Evolutionary conservation across 768 basidiomycete species (phyloP).

Genomic region (Boletus rex-veris): DNA sequence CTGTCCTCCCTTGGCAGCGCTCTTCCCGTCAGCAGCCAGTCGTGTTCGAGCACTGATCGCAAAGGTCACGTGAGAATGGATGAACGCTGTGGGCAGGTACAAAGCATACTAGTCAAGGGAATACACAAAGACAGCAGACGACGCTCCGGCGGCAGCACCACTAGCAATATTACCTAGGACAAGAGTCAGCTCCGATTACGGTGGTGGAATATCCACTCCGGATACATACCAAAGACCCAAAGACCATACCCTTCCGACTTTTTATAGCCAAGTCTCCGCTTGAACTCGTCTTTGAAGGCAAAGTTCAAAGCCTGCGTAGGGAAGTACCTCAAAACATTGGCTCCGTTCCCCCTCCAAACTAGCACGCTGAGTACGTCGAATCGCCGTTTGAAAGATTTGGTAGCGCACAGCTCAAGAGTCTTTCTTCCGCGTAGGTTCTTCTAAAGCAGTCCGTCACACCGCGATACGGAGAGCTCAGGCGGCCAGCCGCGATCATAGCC

Average conservation of each 20-base stretch:
- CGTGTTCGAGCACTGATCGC: slow-evolving; percentile 38
- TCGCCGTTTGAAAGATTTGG: not conserved
- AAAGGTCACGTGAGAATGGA: not conserved
- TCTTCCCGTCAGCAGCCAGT: slow-evolving; percentile 40
- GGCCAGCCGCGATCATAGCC: slow-evolving; percentile 35
- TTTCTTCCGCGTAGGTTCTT: slow-evolving; percentile 35
- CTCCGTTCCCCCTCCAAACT: slow-evolving; percentile 46
- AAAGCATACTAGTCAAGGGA: slow-evolving; percentile 41
- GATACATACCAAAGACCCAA: slow-evolving; percentile 34
- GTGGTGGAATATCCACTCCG: not conserved
- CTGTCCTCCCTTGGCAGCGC: slow-evolving; percentile 34
- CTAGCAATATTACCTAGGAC: slow-evolving; percentile 38
- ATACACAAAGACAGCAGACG: slow-evolving; percentile 42
- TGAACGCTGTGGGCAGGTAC: not conserved
- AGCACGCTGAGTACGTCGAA: slow-evolving; percentile 5
- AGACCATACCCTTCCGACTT: slow-evolving; percentile 35
- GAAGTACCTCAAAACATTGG: slow-evolving; percentile 45
- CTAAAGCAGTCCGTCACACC: slow-evolving; percentile 37
- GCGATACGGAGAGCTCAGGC: slow-evolving; percentile 35
- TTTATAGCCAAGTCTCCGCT: slow-evolving; percentile 36
- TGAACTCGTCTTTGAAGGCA: slow-evolving; percentile 46
- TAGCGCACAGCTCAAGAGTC: slow-evolving; percentile 34
- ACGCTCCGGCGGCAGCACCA: slow-evolving; percentile 43
- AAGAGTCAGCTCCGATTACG: not conserved
- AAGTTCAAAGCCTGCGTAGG: slow-evolving; percentile 47